These are phyloP conservation scores for Leptographium radiaticola DNA, from an alignment of 2,329 filamentous ascomycete species.

Conservation along the genomic window DNA sequence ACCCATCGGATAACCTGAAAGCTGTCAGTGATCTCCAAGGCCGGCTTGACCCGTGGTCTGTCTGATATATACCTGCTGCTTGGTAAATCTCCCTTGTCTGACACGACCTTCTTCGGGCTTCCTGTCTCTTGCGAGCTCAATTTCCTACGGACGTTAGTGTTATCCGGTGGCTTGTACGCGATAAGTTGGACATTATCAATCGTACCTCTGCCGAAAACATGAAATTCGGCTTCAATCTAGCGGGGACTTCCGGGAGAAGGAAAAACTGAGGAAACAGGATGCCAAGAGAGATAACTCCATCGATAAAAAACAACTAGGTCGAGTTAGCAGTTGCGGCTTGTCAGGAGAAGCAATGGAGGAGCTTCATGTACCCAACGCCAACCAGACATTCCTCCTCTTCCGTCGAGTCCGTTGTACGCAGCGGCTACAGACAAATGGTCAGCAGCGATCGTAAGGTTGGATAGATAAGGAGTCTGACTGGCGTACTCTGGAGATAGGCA, in stretches of 20 bases:
- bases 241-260: constrained; percentile 27
- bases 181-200: not conserved
- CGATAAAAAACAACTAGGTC: constrained; percentile 34
- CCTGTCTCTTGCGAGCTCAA: constrained; percentile 9
- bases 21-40: too few species aligned
- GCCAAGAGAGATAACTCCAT: constrained; percentile 40
- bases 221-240: constrained; percentile 19
- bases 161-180: not conserved
- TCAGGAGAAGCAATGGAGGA: not conserved
- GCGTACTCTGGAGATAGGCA: constrained; percentile 18
- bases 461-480: too few species aligned
- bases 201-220: constrained; percentile 2
- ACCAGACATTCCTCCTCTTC: constrained; percentile 31
- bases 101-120: constrained; percentile 9
- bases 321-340: not conserved
- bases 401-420: constrained; percentile 35
- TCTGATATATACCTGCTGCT: not conserved
- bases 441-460: not conserved
- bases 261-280: constrained; percentile 36
- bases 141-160: not conserved
- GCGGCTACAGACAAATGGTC: constrained; percentile 12
- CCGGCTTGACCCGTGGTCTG: too few species aligned
- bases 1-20: constrained; percentile 5
- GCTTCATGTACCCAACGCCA: constrained; percentile 26
- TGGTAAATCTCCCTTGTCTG: constrained; percentile 6